These are phyloP conservation scores for Aspergillus japonicus DNA, from an alignment of 2,329 filamentous ascomycete genomes.

Conservation along the genomic window DNA sequence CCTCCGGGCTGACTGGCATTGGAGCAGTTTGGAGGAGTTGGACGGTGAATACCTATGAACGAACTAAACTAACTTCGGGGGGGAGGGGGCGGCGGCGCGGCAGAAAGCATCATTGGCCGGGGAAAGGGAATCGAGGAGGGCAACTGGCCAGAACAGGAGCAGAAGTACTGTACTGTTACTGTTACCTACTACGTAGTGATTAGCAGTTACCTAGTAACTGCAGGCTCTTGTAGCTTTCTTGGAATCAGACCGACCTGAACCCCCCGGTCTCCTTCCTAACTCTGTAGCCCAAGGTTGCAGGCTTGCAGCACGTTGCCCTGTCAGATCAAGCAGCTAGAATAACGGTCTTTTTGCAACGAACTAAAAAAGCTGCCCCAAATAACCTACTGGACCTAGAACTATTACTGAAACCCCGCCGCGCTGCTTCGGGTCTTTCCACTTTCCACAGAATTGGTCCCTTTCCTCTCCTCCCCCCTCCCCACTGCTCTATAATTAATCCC, in stretches of 20 bases:
- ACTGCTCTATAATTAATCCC: slow-evolving; percentile 12
- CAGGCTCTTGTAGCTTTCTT: neutral
- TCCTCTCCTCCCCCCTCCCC: neutral
- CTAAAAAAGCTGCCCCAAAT: too few relatives aligned
- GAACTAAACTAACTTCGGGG: slow-evolving; percentile 1
- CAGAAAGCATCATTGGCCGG: slow-evolving; percentile 8
- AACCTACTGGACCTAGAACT: too few relatives aligned
- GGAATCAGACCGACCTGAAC: neutral
- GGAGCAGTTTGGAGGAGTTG: neutral
- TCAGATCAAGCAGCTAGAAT: neutral
- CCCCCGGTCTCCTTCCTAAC: slow-evolving; percentile 12
- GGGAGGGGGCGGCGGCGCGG: neutral
- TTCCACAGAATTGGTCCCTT: neutral
- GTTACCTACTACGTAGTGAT: too few relatives aligned
- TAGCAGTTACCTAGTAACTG: too few relatives aligned
- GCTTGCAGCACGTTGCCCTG: slow-evolving; percentile 17
- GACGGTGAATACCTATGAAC: neutral
- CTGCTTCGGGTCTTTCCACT: slow-evolving; percentile 10
- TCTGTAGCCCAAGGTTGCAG: slow-evolving; percentile 9
- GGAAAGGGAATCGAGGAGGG: neutral
- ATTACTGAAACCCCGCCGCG: slow-evolving; percentile 18
- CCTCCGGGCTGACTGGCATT: neutral
- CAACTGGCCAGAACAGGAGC: neutral
- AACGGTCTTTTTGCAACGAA: slow-evolving; percentile 12
- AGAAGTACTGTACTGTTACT: too few relatives aligned